phyloP scores from a whole-genome alignment of 2,329 filamentous ascomycete genomes.

The Hypoxylon sp. region DNA sequence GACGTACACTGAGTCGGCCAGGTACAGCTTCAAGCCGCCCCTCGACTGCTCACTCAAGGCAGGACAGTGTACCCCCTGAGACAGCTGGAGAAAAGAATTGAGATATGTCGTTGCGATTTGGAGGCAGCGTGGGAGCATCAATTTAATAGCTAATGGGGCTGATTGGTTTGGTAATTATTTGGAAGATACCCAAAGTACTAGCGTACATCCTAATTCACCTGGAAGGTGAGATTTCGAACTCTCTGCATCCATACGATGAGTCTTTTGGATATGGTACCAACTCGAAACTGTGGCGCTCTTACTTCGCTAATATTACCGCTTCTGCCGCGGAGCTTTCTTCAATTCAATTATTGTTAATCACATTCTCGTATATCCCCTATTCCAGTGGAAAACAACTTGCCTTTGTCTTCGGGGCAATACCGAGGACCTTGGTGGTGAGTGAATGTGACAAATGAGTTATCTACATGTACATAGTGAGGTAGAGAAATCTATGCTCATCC shows the following conservation, averaged over 20 bases:
- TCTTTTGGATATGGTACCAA: constrained; percentile 13
- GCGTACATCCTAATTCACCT: background rate
- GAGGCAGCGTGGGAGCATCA: background rate
- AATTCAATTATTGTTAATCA: constrained; percentile 2
- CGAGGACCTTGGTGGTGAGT: constrained; percentile 1
- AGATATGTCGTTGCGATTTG: constrained; percentile 4
- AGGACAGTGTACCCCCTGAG: constrained; percentile 41
- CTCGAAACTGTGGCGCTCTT: constrained; percentile 14
- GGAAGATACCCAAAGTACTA: constrained; percentile 34
- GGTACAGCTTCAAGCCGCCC: constrained; percentile 53
- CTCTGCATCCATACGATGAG: background rate
- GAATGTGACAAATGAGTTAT: constrained; percentile 22
- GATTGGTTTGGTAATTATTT: constrained; percentile 12
- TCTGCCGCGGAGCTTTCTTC: background rate
- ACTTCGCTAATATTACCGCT: background rate
- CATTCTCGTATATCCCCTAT: constrained; percentile 1
- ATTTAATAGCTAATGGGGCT: background rate
- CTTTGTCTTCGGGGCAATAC: background rate
- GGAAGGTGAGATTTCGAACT: background rate
- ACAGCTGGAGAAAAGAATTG: constrained; percentile 39
- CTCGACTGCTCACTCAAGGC: constrained; percentile 45
- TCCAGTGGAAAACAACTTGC: background rate
- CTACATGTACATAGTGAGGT: too few relatives aligned
- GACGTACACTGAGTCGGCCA: constrained; percentile 58
- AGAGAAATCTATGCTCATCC: constrained; percentile 1